These are phyloP conservation scores for Fistulifera pelliculosa DNA, from an alignment of 108 stramenopile species.

Conservation along the genomic window DNA sequence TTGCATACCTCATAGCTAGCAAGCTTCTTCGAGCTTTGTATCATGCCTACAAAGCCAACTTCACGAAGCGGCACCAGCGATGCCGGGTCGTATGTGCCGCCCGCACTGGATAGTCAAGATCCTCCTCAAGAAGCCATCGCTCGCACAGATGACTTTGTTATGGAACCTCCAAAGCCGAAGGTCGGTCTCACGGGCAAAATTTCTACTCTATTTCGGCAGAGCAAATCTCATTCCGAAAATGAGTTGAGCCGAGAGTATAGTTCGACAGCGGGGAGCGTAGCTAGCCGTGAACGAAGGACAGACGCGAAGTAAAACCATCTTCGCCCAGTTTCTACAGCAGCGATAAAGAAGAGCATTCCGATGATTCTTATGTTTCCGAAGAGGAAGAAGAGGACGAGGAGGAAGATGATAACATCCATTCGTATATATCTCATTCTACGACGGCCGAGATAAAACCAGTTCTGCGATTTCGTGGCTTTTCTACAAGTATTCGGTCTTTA, in stretches of 20 bases:
- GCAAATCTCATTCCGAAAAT: slow-evolving; percentile 7
- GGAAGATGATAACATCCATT: background rate
- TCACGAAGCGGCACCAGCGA: too few relatives aligned
- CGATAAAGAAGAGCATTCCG: slow-evolving; percentile 25
- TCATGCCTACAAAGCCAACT: too few relatives aligned
- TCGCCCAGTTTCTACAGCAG: slow-evolving; percentile 17
- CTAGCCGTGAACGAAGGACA: background rate
- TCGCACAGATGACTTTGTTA: slow-evolving; percentile 7
- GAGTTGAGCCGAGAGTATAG: background rate
- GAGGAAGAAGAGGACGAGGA: slow-evolving; percentile 6
- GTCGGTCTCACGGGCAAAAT: slow-evolving; percentile 26
- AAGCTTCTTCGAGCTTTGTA: too few relatives aligned
- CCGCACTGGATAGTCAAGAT: too few relatives aligned
- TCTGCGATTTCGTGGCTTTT: slow-evolving; percentile 66
- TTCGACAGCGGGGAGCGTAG: background rate
- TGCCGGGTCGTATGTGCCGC: too few relatives aligned
- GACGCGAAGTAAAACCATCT: background rate
- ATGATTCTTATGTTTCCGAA: slow-evolving; percentile 24
- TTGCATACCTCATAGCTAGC: too few relatives aligned
- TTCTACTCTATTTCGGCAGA: slow-evolving; percentile 25
- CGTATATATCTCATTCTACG: background rate
- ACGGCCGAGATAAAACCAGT: slow-evolving; percentile 16
- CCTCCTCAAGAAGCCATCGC: too few relatives aligned
- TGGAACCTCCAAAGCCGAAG: slow-evolving; percentile 10
- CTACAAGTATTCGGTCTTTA: slow-evolving; percentile 59